Conservation (phyloP, 75 land plant genomes). For the Cupressus sempervirens region DNA sequence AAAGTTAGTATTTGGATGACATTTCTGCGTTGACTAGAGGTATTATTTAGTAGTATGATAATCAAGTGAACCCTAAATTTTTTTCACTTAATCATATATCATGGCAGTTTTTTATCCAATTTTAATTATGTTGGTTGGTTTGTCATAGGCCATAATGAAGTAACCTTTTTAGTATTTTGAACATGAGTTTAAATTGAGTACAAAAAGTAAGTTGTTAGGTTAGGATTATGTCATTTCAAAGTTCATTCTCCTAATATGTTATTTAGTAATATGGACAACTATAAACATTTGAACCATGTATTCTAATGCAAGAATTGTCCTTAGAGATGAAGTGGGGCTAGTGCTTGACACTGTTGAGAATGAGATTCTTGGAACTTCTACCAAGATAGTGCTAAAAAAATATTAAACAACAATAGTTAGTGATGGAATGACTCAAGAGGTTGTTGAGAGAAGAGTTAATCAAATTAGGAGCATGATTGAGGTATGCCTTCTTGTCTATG, state of each 20-base stretch:
- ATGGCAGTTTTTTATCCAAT: background rate
- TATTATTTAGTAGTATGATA: slow-evolving; percentile 8
- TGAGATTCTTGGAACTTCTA: slow-evolving; percentile 76
- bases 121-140: background rate
- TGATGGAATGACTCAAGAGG: too few relatives aligned
- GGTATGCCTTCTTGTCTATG: slow-evolving; percentile 8
- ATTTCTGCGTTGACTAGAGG: slow-evolving; percentile 87
- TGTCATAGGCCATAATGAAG: background rate
- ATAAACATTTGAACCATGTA: background rate
- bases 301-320: slow-evolving; percentile 54
- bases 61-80: background rate
- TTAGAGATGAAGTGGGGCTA: slow-evolving; percentile 79
- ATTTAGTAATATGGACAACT: too few relatives aligned
- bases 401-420: slow-evolving; percentile 79
- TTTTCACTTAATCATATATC: background rate
- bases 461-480: too few relatives aligned
- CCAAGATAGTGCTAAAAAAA: slow-evolving; percentile 68
- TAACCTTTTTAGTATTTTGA: too few relatives aligned
- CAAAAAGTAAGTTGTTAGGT: too few relatives aligned
- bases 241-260: too few relatives aligned
- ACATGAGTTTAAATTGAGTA: too few relatives aligned
- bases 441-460: too few relatives aligned
- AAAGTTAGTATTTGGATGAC: slow-evolving; percentile 84
- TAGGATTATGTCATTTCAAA: too few relatives aligned
- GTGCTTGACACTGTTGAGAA: slow-evolving; percentile 58